Conservation (phyloP, 768 basidiomycete genomes). For the Mycena kentingensis region DNA sequence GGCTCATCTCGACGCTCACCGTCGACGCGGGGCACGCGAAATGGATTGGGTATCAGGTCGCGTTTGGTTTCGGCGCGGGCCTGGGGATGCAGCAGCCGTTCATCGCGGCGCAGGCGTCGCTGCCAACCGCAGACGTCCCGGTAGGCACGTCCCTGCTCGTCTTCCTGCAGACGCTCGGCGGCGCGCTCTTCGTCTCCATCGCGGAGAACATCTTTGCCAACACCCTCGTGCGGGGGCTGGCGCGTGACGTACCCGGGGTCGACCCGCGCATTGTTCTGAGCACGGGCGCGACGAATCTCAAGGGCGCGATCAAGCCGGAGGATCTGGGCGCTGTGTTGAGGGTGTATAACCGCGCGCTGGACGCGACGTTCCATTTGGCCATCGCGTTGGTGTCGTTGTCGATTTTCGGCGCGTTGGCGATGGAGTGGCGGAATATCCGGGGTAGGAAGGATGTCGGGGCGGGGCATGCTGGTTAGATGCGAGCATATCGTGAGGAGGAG, state of each 20-base stretch:
- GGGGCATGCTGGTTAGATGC: no score
- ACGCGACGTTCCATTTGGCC: background rate
- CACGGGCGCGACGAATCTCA: constrained; percentile 1
- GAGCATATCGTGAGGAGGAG: no score
- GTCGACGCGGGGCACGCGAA: constrained; percentile 21
- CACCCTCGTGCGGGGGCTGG: constrained; percentile 1
- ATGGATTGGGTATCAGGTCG: constrained; percentile 27
- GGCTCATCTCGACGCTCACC: constrained; percentile 35
- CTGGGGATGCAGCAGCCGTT: constrained; percentile 22
- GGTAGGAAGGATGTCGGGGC: no score
- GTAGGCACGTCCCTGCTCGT: constrained; percentile 19
- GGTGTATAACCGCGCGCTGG: constrained; percentile 9
- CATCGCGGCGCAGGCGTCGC: constrained; percentile 19
- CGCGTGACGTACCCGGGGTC: background rate
- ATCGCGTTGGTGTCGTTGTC: background rate
- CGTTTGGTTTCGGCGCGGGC: constrained; percentile 33
- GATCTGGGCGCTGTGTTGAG: background rate
- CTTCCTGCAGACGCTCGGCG: constrained; percentile 22
- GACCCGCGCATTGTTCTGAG: background rate
- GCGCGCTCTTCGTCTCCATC: constrained; percentile 23
- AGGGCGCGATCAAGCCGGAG: background rate
- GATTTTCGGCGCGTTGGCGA: background rate
- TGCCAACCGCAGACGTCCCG: constrained; percentile 14
- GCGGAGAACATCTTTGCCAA: constrained; percentile 21
- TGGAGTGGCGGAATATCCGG: background rate